phyloP scores from a whole-genome alignment of 2,329 filamentous ascomycete genomes.

The Triangularia setosa region DNA sequence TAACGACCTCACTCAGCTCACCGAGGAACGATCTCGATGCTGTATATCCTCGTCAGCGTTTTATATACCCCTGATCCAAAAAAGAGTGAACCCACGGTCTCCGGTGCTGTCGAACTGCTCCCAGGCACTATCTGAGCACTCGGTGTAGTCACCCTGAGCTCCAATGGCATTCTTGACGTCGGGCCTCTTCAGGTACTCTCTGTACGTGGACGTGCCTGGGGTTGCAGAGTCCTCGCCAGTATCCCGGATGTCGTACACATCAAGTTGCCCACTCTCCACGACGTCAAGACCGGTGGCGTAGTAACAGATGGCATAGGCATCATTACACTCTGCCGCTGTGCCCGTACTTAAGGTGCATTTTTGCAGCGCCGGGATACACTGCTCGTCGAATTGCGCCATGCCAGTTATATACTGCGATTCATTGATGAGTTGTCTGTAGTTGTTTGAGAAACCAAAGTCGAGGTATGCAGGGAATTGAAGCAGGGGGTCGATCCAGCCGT shows the following conservation, averaged over 20 bases:
- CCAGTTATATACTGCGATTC: neutral
- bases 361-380: slow-evolving; percentile 20
- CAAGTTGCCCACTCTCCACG: neutral
- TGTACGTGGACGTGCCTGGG: slow-evolving; percentile 36
- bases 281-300: slow-evolving; percentile 28
- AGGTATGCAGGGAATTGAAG: slow-evolving; percentile 41
- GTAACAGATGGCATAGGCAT: slow-evolving; percentile 27
- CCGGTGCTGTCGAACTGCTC: slow-evolving; percentile 39
- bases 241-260: neutral
- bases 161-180: slow-evolving; percentile 42
- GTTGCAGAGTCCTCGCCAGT: slow-evolving; percentile 27
- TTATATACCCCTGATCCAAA: neutral
- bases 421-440: neutral
- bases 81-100: slow-evolving; percentile 33
- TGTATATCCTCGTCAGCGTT: neutral
- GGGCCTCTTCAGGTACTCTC: slow-evolving; percentile 36
- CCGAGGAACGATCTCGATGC: slow-evolving; percentile 39
- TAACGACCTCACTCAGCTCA: slow-evolving; percentile 42
- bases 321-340: slow-evolving; percentile 22
- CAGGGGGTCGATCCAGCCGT: slow-evolving; percentile 51
- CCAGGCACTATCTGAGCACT: slow-evolving; percentile 37
- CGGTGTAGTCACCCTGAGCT: slow-evolving; percentile 38
- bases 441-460: slow-evolving; percentile 43
- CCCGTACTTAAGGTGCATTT: slow-evolving; percentile 12
- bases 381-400: neutral